Evolutionary conservation across 1,284 basidiomycete species (phyloP).

Genomic region (Psilocybe mexicana): DNA sequence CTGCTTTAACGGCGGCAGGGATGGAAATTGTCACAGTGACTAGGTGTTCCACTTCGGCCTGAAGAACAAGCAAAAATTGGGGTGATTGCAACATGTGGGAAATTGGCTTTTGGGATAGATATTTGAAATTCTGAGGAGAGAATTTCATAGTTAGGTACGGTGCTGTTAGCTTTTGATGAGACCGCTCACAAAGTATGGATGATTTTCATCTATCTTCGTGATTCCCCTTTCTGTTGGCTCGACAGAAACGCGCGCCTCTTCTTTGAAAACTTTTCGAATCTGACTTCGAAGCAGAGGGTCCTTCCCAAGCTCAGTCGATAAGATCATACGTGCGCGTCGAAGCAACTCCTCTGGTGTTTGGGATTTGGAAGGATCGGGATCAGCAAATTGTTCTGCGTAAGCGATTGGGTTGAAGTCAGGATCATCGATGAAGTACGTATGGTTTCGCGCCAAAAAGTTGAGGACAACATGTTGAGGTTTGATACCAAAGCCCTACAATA

Average conservation of each 20-base stretch:
- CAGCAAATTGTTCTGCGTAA: conserved; percentile 79
- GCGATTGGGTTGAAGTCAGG: conserved; percentile 70
- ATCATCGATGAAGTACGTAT: conserved; percentile 76
- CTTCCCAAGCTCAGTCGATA: conserved; percentile 90
- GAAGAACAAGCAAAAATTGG: conserved; percentile 91
- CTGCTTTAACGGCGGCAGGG: conserved; percentile 58
- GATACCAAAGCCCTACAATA: conserved; percentile 73
- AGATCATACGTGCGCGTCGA: conserved; percentile 78
- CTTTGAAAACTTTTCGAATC: conserved; percentile 78
- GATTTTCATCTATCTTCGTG: conserved; percentile 86
- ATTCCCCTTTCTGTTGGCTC: conserved; percentile 92
- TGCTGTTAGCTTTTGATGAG: background rate
- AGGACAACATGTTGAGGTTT: conserved; percentile 77
- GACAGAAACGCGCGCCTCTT: conserved; percentile 79
- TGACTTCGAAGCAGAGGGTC: conserved; percentile 88
- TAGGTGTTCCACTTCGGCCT: conserved; percentile 87
- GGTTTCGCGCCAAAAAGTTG: conserved; percentile 67
- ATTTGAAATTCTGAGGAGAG: conserved; percentile 87
- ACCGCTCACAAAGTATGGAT: conserved; percentile 82
- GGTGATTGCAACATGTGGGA: conserved; percentile 69
- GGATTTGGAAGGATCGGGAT: conserved; percentile 59
- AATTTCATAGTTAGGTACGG: conserved; percentile 7
- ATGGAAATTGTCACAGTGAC: conserved; percentile 79
- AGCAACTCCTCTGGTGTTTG: conserved; percentile 66
- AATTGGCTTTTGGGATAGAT: conserved; percentile 83